Evolutionary conservation across 495 filamentous ascomycete species (phyloP), one percentile per base, ranked within the genome.

Genomic region (Daldinia caldariorum): DNA sequence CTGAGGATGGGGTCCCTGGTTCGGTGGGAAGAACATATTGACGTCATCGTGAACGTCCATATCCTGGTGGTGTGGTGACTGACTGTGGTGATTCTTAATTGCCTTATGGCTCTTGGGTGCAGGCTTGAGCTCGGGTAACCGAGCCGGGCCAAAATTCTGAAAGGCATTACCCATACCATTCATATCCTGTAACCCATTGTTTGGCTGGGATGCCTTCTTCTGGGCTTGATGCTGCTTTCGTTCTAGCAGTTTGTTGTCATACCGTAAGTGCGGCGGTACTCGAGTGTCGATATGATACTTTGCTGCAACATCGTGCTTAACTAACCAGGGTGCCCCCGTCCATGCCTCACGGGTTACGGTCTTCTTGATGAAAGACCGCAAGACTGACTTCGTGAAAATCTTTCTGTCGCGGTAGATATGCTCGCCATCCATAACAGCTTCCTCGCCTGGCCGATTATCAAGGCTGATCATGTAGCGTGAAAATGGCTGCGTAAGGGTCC

Each of bases 331-430:
- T 0, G 95, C 95, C 4, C 94, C 94, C 47, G 87, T 92, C 94
- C 94, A 98, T 0, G 94, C 86, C 72, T 98, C 96, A 63, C 94
- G 84, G 12, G 90, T 92, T 13, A 97, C 90, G 6, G 93, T 95
- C 79, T 97, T 94, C 74, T 97, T 97, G 63, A 99, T 92, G 67
- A 97, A 98, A 2, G 93, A 91, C 32, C 94, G 89, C 57, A 99
- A 83, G 78, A 97, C 92, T 50, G 94, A 89, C 80, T 99, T 99
- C 41, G 94, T 97, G 79, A 98, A 99, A 5, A 92, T 88, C 73
- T 94, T 97, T 29, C 93, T 89, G 71, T 98, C 95, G 16, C 95
- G 91, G 45, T 86, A 89, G 69, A 99, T 89, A 69, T 95, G 90
- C 37, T 90, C 84, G 64, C 94, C 90, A 73, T 96, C 92, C 39